phyloP scores from a whole-genome alignment of 805 yeast genomes.

The Sugiyamaella lignohabitans region DNA sequence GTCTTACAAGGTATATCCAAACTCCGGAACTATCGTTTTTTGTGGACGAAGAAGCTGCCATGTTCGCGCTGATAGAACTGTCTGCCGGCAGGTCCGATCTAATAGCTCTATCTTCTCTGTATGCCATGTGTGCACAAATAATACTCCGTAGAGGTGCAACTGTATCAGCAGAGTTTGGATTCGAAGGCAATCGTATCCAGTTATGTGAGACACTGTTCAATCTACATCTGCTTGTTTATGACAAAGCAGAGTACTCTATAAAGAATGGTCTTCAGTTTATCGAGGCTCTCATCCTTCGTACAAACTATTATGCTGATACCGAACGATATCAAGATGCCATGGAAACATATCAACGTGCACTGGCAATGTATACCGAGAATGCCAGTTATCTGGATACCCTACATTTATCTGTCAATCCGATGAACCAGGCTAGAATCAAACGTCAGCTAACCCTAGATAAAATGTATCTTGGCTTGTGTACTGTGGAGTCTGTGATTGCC shows the following conservation, averaged over 20 bases:
- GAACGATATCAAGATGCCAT: background rate
- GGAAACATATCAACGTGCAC: background rate
- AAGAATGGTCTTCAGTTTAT: background rate
- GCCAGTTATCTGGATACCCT: background rate
- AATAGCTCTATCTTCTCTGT: background rate
- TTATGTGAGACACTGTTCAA: conserved; percentile 1
- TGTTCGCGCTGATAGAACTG: background rate
- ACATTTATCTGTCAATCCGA: background rate
- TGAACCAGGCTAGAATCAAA: no score
- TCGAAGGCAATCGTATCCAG: conserved; percentile 4
- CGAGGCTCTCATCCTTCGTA: conserved; percentile 1
- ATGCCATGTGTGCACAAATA: conserved; percentile 1
- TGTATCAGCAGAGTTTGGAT: conserved; percentile 1
- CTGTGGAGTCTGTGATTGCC: background rate
- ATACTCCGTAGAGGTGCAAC: conserved; percentile 5
- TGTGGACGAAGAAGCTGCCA: background rate
- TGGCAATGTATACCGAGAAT: background rate
- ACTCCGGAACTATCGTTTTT: background rate
- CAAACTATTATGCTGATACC: conserved; percentile 2
- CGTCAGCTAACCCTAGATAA: background rate
- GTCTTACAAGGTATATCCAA: background rate
- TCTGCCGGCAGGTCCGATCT: background rate
- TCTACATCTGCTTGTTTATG: background rate
- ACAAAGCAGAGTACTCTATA: background rate
- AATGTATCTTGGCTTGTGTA: conserved; percentile 1